These are phyloP conservation scores for Dimargaris xerosporica DNA, from an alignment of 192 early-diverging fungal genomes.

Conservation along the genomic window DNA sequence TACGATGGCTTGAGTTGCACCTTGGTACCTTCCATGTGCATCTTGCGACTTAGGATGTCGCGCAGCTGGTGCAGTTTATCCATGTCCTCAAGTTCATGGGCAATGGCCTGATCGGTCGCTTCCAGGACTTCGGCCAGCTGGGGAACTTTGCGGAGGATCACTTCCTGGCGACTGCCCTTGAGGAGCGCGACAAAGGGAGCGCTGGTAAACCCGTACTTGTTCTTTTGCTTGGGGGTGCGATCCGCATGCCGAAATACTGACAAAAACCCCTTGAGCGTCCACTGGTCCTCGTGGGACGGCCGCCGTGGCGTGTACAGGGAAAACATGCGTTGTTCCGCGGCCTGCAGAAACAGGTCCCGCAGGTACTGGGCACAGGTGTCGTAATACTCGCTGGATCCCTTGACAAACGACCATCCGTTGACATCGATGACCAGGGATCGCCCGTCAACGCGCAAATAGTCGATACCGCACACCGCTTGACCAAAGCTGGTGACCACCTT, in stretches of 20 bases:
- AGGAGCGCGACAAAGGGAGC: constrained; percentile 57
- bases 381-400: constrained; percentile 88
- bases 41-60: constrained; percentile 66
- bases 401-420: constrained; percentile 98
- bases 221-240: constrained; percentile 94
- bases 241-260: constrained; percentile 91
- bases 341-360: constrained; percentile 58
- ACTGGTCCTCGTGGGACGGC: constrained; percentile 60
- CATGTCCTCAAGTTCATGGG: constrained; percentile 36
- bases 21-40: constrained; percentile 73
- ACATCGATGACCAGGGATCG: constrained; percentile 90
- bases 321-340: constrained; percentile 37
- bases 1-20: constrained; percentile 77
- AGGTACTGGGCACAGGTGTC: constrained; percentile 65
- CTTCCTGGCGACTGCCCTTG: constrained; percentile 48
- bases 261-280: constrained; percentile 86
- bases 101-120: constrained; percentile 41
- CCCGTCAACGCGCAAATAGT: constrained; percentile 70
- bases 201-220: constrained; percentile 69
- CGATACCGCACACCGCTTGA: constrained; percentile 91
- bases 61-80: constrained; percentile 45
- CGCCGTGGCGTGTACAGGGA: constrained; percentile 36
- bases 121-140: constrained; percentile 47
- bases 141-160: constrained; percentile 53
- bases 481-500: constrained; percentile 68